Base-by-base conservation (phyloP, 1,139 yeast species). In the Yamadazyma spencermartinsiae region DNA sequence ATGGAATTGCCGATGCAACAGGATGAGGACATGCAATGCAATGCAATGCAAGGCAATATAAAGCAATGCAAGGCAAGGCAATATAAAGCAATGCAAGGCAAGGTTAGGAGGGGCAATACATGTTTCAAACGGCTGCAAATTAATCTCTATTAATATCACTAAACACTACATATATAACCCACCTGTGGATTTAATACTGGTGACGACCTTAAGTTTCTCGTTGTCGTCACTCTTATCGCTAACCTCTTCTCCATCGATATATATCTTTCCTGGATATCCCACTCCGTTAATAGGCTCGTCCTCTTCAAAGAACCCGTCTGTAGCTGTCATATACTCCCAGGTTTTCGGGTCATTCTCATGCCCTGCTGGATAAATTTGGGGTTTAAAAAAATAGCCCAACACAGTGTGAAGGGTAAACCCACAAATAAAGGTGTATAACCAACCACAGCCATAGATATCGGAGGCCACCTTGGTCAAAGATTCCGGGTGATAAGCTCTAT, bases 221-320 rank as follows among this genome's bases (percentile, higher is more conserved):
- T 33, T 40, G n/a, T 33, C 15, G 24, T 39, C 43, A 29, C 44
- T 38, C 17, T 33, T 39, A 13, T 36, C 45, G 13, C 40, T 36
- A 12, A 35, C 39, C 7, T 36, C 38, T 13, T 38, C 42, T 12
- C 42, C 42, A 2, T 36, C 40, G 7, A 42, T 9, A 31, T 35
- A 37, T 9, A 49, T 42, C 18, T 34, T 37, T 7, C 51, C 47
- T 12, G 50, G 50, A 29, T 41, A 41, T 4, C 54, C 54, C 14
- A 49, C 52, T 14, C 47, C 46, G 34, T 43, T 42, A 8, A 50
- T 49, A 7, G 49, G 44, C 2, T 36, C 38, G 37, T 50, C 54
- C 11, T 44, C 49, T 33, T 45, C 52, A 30, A 50, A 50, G 34
- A 50, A 50, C 3, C 54, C 54, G 29, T 50, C 52, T 3, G 52